Percentiles rank a stretch among this genome's conserved stretches.
phyloP scores from a whole-genome alignment of 106 monocot genomes.

The Allium fistulosum region DNA sequence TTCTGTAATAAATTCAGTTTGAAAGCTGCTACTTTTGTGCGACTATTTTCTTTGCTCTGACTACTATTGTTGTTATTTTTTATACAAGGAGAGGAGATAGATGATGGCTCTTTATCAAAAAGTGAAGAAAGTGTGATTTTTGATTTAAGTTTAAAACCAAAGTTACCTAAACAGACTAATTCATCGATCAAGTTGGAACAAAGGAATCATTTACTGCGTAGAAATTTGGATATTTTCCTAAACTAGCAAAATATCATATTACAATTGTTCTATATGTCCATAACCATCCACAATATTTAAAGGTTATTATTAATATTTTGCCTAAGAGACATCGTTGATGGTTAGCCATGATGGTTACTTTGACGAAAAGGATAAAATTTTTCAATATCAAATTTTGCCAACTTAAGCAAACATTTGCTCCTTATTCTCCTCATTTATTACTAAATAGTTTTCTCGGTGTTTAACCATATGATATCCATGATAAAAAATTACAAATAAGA shows the following conservation, averaged over 20 bases:
- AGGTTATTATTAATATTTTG: constrained; percentile 56
- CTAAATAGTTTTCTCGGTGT: constrained; percentile 65
- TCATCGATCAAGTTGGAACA: constrained; percentile 47
- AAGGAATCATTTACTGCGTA: constrained; percentile 48
- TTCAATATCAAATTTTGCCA: constrained; percentile 76
- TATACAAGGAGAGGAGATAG: too few relatives aligned
- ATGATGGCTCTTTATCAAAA: too few relatives aligned
- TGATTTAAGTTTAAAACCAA: constrained; percentile 28
- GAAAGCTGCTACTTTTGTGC: too few relatives aligned
- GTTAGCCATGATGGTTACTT: constrained; percentile 97
- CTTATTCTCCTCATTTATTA: constrained; percentile 83
- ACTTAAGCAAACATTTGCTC: constrained; percentile 92
- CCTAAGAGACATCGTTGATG: constrained; percentile 78
- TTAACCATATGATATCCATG: constrained; percentile 52
- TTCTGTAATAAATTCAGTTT: too few relatives aligned
- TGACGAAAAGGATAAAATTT: constrained; percentile 73
- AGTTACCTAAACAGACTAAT: constrained; percentile 50
- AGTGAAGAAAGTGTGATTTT: neutral
- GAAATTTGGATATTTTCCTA: constrained; percentile 62
- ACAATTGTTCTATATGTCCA: constrained; percentile 85
- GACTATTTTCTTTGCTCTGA: too few relatives aligned
- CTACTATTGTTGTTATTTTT: too few relatives aligned
- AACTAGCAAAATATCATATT: constrained; percentile 47
- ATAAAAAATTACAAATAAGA: constrained; percentile 26
- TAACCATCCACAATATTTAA: constrained; percentile 85